Evolutionary conservation across 179 eudicot species (phyloP), one percentile per base, ranked within the genome.

Genomic region (Spinacia oleracea): DNA sequence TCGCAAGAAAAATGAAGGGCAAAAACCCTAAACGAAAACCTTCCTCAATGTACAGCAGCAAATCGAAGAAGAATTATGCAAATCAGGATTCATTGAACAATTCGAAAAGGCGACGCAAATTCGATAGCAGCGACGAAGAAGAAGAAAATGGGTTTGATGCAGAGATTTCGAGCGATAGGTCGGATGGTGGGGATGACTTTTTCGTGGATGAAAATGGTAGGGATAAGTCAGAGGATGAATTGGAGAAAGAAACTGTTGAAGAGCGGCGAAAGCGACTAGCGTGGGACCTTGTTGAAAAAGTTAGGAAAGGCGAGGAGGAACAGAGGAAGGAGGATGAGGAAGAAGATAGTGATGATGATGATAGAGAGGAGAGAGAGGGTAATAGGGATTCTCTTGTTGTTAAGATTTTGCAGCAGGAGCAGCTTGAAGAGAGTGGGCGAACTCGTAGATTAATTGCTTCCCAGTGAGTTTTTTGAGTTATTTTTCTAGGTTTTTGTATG

Each of bases 341-440:
- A 1, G 79, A 68, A 16, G 85, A 60, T 55, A 76, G 65, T 11
- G 88, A 69, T 12, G 88, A 64, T 1, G 84, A 68, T 43, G 84
- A 73, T 9, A 74, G 77, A 9, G 85, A 77, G 71, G 95, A 80
- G 51, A 81, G 78, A 46, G 89, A 79, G 55, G 91, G 86, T 5
- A 79, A 80, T 67, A 90, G 89, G 68, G 97, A 96, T 80, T 84
- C 98, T 5, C 83, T 74, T n/a, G 89, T 92, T 58, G 92, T 87
- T 3, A 79, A 89, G 80, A 85, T 83, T 73, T 86, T 96, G 89
- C 84, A 84, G 83, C 87, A 92, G 67, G 85, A 93, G 81, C 98
- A 96, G 80, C 84, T 93, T 11, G 98, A 93, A 64, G 97, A 93
- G 15, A 93, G 94, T 42, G 99, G 99, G 1, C 91, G 97, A 4